phyloP scores from a whole-genome alignment of 202 grass and related monocot genomes.

The Cymbopogon flexuosus region DNA sequence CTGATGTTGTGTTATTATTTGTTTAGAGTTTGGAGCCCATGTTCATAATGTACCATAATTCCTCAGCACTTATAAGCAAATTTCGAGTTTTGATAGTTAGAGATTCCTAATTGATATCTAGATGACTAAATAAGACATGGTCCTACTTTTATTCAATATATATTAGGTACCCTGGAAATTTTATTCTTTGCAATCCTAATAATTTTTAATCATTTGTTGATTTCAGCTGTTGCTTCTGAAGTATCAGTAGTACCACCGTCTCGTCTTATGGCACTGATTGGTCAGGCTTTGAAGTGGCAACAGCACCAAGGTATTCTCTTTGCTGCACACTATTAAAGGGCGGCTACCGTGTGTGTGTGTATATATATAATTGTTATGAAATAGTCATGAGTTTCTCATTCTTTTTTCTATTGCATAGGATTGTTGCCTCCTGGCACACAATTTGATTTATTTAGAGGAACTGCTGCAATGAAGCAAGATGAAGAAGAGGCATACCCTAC shows the following conservation, averaged over 20 bases:
- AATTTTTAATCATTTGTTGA: slow-evolving; percentile 9
- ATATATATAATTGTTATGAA: neutral
- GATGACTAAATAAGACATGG: neutral
- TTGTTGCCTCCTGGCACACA: slow-evolving; percentile 90
- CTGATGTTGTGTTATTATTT: neutral
- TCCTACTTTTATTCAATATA: neutral
- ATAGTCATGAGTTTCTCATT: slow-evolving; percentile 4
- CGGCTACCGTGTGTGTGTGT: neutral
- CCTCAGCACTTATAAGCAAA: neutral
- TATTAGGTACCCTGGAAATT: slow-evolving; percentile 1
- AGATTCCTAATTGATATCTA: neutral
- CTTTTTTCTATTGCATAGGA: slow-evolving; percentile 45
- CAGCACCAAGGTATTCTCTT: slow-evolving; percentile 83
- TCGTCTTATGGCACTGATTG: slow-evolving; percentile 94
- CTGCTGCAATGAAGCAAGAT: slow-evolving; percentile 99
- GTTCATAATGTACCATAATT: neutral
- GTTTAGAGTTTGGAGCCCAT: neutral
- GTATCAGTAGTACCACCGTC: slow-evolving; percentile 94
- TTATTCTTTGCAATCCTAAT: slow-evolving; percentile 3
- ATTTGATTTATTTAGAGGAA: slow-evolving; percentile 99
- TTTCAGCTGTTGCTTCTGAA: slow-evolving; percentile 83
- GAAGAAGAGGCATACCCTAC: slow-evolving; percentile 89
- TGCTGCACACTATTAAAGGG: neutral
- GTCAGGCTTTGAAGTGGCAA: slow-evolving; percentile 97
- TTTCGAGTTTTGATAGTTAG: neutral